These are phyloP conservation scores for Lycium ferocissimum DNA, from an alignment of 257 asterid species.

Conservation along the genomic window DNA sequence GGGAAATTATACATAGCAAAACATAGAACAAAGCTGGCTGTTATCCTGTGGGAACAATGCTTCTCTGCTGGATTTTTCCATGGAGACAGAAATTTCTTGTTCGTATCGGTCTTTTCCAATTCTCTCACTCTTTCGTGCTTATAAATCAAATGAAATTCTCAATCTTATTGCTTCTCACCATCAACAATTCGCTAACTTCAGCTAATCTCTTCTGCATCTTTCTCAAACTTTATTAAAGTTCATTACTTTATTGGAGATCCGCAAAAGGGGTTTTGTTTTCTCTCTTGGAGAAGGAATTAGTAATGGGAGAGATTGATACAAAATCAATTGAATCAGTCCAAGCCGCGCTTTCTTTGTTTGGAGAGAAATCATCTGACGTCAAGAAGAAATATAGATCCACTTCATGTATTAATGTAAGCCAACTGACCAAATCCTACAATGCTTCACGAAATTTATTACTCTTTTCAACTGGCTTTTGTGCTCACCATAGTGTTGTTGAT, in stretches of 20 bases:
- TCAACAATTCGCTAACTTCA: background rate
- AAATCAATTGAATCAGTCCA: conserved; percentile 35
- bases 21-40: conserved; percentile 23
- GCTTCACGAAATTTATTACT: background rate
- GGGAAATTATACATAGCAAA: background rate
- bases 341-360: conserved; percentile 52
- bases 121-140: background rate
- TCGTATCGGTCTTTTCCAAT: background rate
- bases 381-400: background rate
- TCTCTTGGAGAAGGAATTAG: too few species aligned
- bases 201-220: too few species aligned
- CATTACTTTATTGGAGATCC: background rate
- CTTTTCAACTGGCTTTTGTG: background rate
- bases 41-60: background rate
- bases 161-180: background rate
- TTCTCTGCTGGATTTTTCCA: background rate
- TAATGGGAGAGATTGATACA: conserved; percentile 74
- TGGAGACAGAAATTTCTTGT: background rate
- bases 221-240: background rate
- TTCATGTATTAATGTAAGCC: conserved; percentile 26
- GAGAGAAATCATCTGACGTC: conserved; percentile 22
- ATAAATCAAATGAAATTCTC: conserved; percentile 2
- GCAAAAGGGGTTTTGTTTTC: too few species aligned
- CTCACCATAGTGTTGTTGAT: too few species aligned
- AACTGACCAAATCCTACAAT: background rate